Percentiles rank a stretch among this genome's conserved stretches.
phyloP scores from a whole-genome alignment of 2,329 filamentous ascomycete species.

The Fusarium goolgardi region DNA sequence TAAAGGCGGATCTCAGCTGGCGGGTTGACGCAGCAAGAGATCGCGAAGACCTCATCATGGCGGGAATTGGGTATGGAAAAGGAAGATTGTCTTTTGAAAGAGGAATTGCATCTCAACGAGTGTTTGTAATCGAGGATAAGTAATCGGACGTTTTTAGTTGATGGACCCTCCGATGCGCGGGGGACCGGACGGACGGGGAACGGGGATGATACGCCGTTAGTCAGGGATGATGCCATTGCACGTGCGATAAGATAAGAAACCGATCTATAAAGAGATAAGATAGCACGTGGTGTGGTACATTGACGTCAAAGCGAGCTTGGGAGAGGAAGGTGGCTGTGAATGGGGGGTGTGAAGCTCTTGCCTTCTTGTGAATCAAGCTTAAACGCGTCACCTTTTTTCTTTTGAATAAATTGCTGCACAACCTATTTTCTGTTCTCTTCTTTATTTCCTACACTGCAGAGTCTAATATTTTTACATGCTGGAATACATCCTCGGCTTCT shows the following conservation, averaged over 20 bases:
- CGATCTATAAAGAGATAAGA: slow-evolving; percentile 23
- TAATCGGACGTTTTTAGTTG: slow-evolving; percentile 24
- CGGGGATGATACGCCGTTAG: slow-evolving; percentile 28
- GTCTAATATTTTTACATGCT: slow-evolving; percentile 30
- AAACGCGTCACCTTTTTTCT: slow-evolving; percentile 36
- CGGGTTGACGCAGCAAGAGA: slow-evolving; percentile 36
- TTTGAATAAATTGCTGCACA: background rate
- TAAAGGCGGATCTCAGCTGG: slow-evolving; percentile 29
- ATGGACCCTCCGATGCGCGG: slow-evolving; percentile 35
- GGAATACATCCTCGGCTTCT: slow-evolving; percentile 24
- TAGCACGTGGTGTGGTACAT: slow-evolving; percentile 20
- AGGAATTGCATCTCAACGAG: slow-evolving; percentile 20
- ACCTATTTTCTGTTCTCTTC: background rate
- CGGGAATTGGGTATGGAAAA: slow-evolving; percentile 5
- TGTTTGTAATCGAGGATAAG: slow-evolving; percentile 43
- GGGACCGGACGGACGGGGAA: slow-evolving; percentile 15
- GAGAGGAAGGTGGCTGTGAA: background rate
- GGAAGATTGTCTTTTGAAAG: background rate
- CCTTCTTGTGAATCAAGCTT: slow-evolving; percentile 26
- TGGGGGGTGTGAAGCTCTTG: slow-evolving; percentile 28
- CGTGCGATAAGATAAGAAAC: slow-evolving; percentile 38
- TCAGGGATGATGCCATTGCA: slow-evolving; percentile 46
- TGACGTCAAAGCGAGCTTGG: slow-evolving; percentile 36
- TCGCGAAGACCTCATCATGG: slow-evolving; percentile 45
- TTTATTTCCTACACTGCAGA: background rate